Conservation (phyloP, 1,284 basidiomycete species). For the Apiotrichum akiyoshidainum region DNA sequence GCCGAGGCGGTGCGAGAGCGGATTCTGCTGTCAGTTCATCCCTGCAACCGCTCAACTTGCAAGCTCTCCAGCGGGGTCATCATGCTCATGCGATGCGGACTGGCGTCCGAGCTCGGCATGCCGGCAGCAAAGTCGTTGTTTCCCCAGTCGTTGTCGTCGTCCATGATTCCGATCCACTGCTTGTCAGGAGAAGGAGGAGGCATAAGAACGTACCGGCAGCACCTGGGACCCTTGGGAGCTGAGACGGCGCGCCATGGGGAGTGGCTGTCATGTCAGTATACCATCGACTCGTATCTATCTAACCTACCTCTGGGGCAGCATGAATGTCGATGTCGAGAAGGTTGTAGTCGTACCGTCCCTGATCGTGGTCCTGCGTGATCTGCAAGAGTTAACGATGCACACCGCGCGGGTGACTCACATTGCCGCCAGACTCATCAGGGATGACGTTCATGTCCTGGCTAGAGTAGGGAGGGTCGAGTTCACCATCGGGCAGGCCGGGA, state of each 20-base stretch:
- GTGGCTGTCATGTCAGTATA: not conserved
- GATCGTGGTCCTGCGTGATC: too few species aligned
- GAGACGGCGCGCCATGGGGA: not conserved
- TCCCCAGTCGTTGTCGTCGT: not conserved
- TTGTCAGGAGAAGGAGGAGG: not conserved
- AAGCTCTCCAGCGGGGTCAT: slow-evolving; percentile 38
- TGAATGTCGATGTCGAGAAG: too few species aligned
- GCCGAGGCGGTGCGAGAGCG: not conserved
- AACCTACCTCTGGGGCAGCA: too few species aligned
- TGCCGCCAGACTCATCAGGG: too few species aligned
- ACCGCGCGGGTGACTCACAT: too few species aligned
- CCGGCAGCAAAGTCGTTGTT: not conserved
- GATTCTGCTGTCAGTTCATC: slow-evolving; percentile 1
- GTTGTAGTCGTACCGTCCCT: too few species aligned
- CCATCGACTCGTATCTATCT: too few species aligned
- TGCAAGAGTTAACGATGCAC: too few species aligned
- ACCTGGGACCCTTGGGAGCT: not conserved
- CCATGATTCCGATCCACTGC: not conserved
- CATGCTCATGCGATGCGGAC: slow-evolving; percentile 26
- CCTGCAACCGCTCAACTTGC: slow-evolving; percentile 14
- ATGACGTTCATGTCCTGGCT: too few species aligned
- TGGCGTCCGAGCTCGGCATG: slow-evolving; percentile 1
- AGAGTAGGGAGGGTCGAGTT: too few species aligned
- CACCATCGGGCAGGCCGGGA: too few species aligned
- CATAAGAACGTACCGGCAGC: not conserved